Evolutionary conservation across 1,284 basidiomycete species (phyloP), one percentile per base, ranked within the genome.

Genomic region (Naganishia liquefaciens): DNA sequence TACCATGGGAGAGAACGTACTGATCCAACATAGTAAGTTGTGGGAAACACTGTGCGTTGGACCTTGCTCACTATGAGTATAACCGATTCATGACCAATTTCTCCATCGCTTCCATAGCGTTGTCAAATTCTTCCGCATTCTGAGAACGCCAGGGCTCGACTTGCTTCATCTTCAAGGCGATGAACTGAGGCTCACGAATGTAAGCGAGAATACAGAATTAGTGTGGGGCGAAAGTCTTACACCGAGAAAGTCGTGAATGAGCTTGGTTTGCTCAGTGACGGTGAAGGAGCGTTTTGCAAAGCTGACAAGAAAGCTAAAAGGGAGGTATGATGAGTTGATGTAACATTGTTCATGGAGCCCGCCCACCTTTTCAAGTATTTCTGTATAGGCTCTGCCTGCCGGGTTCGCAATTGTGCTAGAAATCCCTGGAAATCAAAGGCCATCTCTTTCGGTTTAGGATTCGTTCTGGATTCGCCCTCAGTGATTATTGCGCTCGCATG

Each of bases 61-160:
- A 27, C 9, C 21, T 3, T 19, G 81, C 88, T 72, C 72, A 92
- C 91, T 88, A 93, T 70, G 91, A 92, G 78, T 96, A 98, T 62
- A 98, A 81, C 54, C 94, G 83, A 73, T 99, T 99, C 96, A 99
- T 99, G 71, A 99, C 93, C 11, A 99, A 85, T 79, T 99, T 99
- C 83, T 99, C 95, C 92, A 99, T 98, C 58, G 93, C 94, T 80
- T 99, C 95, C 81, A 93, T 86, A 0, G 94, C 93, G 72, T 97
- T 94, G 67, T 98, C 96, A 71, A 99, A 97, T 76, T 99, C 94
- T 4, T 81, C 81, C 27, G 91, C 87, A 4, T 85, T 82, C 5
- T 84, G 84, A 66, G 85, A 86, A 72, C 85, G 86, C 93, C 92
- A 95, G 5, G 80, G 80, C 46, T 95, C 92, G 50, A 84, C 84